Percentiles rank a stretch among this genome's conserved stretches.
These are phyloP conservation scores for Cystofilobasidium macerans DNA, from an alignment of 768 basidiomycete species.

Conservation along the genomic window DNA sequence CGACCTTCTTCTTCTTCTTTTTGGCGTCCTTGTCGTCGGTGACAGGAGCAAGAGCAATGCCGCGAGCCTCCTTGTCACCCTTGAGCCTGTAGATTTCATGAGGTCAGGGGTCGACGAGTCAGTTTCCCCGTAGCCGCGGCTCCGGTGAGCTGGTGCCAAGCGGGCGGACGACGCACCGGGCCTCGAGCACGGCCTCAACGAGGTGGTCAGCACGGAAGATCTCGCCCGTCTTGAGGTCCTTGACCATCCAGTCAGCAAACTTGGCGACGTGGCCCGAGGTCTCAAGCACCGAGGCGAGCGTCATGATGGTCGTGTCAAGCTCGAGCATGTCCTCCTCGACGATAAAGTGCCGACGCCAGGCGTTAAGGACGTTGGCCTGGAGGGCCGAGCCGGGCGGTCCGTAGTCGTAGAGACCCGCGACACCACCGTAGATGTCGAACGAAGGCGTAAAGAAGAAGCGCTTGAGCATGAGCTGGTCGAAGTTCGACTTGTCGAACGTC, in stretches of 20 bases:
- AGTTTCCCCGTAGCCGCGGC: not conserved
- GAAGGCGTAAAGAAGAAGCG: conserved; percentile 97
- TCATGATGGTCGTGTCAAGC: conserved; percentile 96
- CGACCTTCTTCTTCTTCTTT: conserved; percentile 54
- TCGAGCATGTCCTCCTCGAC: conserved; percentile 97
- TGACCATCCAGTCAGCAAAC: conserved; percentile 99
- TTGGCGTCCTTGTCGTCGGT: conserved; percentile 54
- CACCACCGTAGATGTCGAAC: conserved; percentile 97
- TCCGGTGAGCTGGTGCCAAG: not conserved
- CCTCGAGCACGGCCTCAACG: conserved; percentile 82
- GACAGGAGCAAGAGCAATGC: conserved; percentile 41
- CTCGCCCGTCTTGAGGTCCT: conserved; percentile 87
- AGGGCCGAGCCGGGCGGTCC: conserved; percentile 91
- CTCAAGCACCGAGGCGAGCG: conserved; percentile 85
- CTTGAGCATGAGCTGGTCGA: conserved; percentile 75
- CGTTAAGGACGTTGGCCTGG: conserved; percentile 89
- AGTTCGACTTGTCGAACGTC: conserved; percentile 69
- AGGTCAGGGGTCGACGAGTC: not conserved
- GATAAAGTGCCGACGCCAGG: conserved; percentile 98
- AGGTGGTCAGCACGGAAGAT: conserved; percentile 94
- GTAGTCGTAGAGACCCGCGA: conserved; percentile 95
- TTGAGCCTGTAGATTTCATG: conserved; percentile 48
- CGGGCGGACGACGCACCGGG: conserved; percentile 32
- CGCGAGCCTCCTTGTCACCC: conserved; percentile 81
- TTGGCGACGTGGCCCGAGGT: conserved; percentile 94